Evolutionary conservation across 1,284 basidiomycete genomes (phyloP).

Genomic region (Boletus smithii): DNA sequence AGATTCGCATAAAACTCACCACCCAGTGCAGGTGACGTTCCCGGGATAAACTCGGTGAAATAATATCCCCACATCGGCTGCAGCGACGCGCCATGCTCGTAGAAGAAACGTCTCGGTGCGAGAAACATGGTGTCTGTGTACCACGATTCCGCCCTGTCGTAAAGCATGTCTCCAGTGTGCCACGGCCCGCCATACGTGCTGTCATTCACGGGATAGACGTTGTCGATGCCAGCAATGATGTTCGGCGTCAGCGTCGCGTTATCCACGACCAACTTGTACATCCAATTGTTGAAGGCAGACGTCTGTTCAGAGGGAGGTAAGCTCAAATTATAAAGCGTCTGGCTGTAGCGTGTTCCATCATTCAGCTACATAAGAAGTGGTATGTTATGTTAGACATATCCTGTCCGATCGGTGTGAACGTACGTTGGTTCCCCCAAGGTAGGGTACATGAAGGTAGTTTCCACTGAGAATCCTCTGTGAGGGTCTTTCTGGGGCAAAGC

Average conservation of each 20-base stretch:
- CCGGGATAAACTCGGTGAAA: slow-evolving; percentile 54
- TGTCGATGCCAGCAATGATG: slow-evolving; percentile 32
- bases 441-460: slow-evolving; percentile 53
- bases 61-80: slow-evolving; percentile 54
- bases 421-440: slow-evolving; percentile 37
- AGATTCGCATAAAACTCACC: slow-evolving; percentile 30
- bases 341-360: slow-evolving; percentile 15
- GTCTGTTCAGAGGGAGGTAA: slow-evolving; percentile 18
- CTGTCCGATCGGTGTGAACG: background rate
- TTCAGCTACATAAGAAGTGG: slow-evolving; percentile 9
- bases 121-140: slow-evolving; percentile 59
- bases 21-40: slow-evolving; percentile 38
- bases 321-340: slow-evolving; percentile 12
- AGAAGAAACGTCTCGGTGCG: slow-evolving; percentile 46
- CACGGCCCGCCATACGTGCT: slow-evolving; percentile 45
- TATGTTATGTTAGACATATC: background rate
- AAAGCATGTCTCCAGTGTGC: slow-evolving; percentile 57
- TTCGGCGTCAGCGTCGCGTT: slow-evolving; percentile 14
- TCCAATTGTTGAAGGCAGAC: slow-evolving; percentile 18
- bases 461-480: slow-evolving; percentile 47
- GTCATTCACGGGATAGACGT: slow-evolving; percentile 48
- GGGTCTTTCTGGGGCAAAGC: slow-evolving; percentile 47
- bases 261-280: slow-evolving; percentile 15
- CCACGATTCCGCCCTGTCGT: slow-evolving; percentile 52
- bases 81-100: slow-evolving; percentile 43